These are phyloP conservation scores for Omphalotus olearius DNA, from an alignment of 1,284 basidiomycete species.

Conservation along the genomic window DNA sequence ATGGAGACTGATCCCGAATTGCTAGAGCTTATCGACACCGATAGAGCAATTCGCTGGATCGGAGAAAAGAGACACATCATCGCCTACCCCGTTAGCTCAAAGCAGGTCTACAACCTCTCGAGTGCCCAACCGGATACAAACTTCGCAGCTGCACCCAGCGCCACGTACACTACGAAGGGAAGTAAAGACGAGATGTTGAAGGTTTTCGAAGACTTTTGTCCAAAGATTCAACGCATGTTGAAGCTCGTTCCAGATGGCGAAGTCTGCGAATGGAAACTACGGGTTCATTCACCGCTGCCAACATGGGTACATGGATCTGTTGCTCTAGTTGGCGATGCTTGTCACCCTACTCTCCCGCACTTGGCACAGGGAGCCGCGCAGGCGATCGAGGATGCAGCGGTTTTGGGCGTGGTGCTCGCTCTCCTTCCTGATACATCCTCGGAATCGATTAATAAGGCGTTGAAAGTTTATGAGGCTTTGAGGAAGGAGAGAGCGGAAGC, in stretches of 20 bases:
- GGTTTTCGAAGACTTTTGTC: slow-evolving; percentile 20
- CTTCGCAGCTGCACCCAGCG: slow-evolving; percentile 18
- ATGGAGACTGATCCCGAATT: slow-evolving; percentile 18
- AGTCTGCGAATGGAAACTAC: slow-evolving; percentile 23
- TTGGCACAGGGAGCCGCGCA: slow-evolving; percentile 20
- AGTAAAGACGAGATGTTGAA: slow-evolving; percentile 17
- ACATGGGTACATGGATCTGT: slow-evolving; percentile 19
- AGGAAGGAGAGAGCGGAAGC: slow-evolving; percentile 18
- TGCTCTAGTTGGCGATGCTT: slow-evolving; percentile 22
- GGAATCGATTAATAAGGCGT: slow-evolving; percentile 11
- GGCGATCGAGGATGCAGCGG: slow-evolving; percentile 22
- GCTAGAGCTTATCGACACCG: slow-evolving; percentile 16
- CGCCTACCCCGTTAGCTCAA: slow-evolving; percentile 20
- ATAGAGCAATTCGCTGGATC: slow-evolving; percentile 19
- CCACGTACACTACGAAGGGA: slow-evolving; percentile 18
- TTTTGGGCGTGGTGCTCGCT: slow-evolving; percentile 16
- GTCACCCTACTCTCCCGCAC: slow-evolving; percentile 21
- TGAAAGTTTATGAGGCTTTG: slow-evolving; percentile 20
- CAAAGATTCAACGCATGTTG: slow-evolving; percentile 18
- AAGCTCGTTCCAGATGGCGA: slow-evolving; percentile 17
- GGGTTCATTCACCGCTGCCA: slow-evolving; percentile 18
- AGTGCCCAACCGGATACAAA: slow-evolving; percentile 20
- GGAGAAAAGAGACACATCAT: slow-evolving; percentile 20
- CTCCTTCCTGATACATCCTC: slow-evolving; percentile 8
- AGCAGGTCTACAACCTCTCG: slow-evolving; percentile 20